phyloP scores from a whole-genome alignment of 2,329 filamentous ascomycete species.

The Fusarium guadeloupense region DNA sequence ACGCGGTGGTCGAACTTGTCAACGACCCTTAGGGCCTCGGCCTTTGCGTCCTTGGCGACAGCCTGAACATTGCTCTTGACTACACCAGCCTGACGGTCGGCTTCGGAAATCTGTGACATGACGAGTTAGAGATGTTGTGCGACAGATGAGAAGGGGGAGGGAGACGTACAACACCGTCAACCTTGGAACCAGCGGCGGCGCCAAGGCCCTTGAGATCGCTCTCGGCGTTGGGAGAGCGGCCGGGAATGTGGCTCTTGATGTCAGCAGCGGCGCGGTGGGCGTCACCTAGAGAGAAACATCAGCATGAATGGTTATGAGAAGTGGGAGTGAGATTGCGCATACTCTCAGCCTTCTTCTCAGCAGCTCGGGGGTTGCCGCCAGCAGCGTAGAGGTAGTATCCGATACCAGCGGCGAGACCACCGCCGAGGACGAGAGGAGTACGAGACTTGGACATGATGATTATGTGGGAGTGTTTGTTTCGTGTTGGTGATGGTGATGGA shows the following conservation, averaged over 20 bases:
- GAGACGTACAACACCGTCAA: constrained; percentile 73
- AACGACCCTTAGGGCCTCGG: constrained; percentile 74
- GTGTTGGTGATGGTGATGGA: background rate
- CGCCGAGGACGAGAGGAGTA: constrained; percentile 63
- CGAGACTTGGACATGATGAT: constrained; percentile 55
- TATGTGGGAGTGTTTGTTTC: background rate
- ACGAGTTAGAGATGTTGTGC: background rate
- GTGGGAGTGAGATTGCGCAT: constrained; percentile 44
- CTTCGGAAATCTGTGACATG: constrained; percentile 58
- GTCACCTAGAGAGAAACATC: constrained; percentile 68
- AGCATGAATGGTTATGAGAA: background rate
- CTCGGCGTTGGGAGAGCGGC: constrained; percentile 68
- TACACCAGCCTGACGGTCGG: constrained; percentile 69
- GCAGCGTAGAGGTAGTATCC: constrained; percentile 94
- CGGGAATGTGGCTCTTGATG: constrained; percentile 72
- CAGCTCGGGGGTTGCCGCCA: constrained; percentile 81
- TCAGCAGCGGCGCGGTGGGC: constrained; percentile 73
- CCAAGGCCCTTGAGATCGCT: constrained; percentile 65
- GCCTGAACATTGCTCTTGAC: constrained; percentile 69
- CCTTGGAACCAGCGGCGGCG: constrained; percentile 65
- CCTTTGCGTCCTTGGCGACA: constrained; percentile 69
- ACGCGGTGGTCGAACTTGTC: constrained; percentile 86
- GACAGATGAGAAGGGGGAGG: background rate
- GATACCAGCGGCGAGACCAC: constrained; percentile 71
- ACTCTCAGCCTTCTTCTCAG: constrained; percentile 91